These are phyloP conservation scores for Perilla frutescens DNA, from an alignment of 257 asterid genomes.

Conservation along the genomic window DNA sequence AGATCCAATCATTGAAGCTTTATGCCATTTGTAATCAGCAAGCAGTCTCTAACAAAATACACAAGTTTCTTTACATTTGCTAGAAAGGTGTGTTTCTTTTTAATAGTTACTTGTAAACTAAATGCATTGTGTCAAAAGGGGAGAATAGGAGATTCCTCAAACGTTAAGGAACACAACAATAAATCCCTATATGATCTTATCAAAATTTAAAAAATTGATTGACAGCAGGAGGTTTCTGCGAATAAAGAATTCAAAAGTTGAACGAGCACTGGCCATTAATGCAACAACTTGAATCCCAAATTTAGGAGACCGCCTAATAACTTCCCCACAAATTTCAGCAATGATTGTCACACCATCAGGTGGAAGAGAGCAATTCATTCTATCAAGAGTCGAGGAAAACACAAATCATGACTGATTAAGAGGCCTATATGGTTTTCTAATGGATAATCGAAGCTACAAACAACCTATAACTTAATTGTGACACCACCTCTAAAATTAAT, in stretches of 20 bases:
- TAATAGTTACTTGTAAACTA: too few species aligned
- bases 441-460: conserved; percentile 5
- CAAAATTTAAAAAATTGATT: neutral
- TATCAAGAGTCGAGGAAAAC: neutral
- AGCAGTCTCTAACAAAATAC: neutral
- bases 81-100: neutral
- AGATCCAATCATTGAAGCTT: neutral
- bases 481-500: neutral
- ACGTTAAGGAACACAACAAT: conserved; percentile 3
- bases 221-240: conserved; percentile 2
- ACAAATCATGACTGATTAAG: neutral
- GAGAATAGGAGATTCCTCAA: neutral
- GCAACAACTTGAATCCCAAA: neutral
- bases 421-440: neutral
- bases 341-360: neutral
- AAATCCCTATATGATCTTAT: neutral
- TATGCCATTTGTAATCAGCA: neutral
- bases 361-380: neutral
- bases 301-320: neutral
- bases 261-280: neutral
- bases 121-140: too few species aligned
- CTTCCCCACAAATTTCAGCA: conserved; percentile 2
- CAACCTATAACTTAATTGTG: too few species aligned
- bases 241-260: neutral
- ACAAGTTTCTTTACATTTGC: neutral